Evolutionary conservation across 2,329 filamentous ascomycete genomes (phyloP).

Genomic region (Fusarium cicatricum): DNA sequence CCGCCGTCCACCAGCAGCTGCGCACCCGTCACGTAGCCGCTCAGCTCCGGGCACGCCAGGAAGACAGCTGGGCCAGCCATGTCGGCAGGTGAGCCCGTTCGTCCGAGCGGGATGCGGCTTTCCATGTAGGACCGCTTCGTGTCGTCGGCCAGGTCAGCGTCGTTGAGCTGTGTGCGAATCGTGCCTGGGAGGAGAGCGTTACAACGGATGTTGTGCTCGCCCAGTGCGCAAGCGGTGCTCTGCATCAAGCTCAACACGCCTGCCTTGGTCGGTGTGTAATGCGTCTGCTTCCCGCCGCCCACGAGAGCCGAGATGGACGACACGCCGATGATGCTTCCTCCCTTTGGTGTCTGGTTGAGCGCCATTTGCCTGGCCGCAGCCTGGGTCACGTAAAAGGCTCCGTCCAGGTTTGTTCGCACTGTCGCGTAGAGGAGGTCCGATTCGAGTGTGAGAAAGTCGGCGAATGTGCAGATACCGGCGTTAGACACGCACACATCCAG

Average conservation of each 20-base stretch:
- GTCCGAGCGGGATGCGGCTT: slow-evolving; percentile 80
- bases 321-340: slow-evolving; percentile 82
- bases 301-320: slow-evolving; percentile 78
- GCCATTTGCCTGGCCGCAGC: slow-evolving; percentile 87
- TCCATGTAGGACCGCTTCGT: slow-evolving; percentile 83
- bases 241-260: slow-evolving; percentile 85
- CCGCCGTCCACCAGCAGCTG: slow-evolving; percentile 89
- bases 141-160: slow-evolving; percentile 82
- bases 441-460: slow-evolving; percentile 80
- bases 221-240: slow-evolving; percentile 80
- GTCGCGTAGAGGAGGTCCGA: slow-evolving; percentile 76
- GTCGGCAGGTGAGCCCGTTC: slow-evolving; percentile 76
- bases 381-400: slow-evolving; percentile 88
- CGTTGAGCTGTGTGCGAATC: slow-evolving; percentile 84
- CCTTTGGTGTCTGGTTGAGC: slow-evolving; percentile 63
- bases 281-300: slow-evolving; percentile 79
- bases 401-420: slow-evolving; percentile 81
- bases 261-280: slow-evolving; percentile 91
- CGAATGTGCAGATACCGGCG: slow-evolving; percentile 88
- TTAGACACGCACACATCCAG: slow-evolving; percentile 87
- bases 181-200: slow-evolving; percentile 87
- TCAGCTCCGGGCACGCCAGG: slow-evolving; percentile 80
- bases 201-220: slow-evolving; percentile 78
- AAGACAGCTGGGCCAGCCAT: slow-evolving; percentile 87
- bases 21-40: slow-evolving; percentile 81